Evolutionary conservation across 169 alveolate genomes (phyloP).

Genomic region (Toxoplasma gondii): DNA sequence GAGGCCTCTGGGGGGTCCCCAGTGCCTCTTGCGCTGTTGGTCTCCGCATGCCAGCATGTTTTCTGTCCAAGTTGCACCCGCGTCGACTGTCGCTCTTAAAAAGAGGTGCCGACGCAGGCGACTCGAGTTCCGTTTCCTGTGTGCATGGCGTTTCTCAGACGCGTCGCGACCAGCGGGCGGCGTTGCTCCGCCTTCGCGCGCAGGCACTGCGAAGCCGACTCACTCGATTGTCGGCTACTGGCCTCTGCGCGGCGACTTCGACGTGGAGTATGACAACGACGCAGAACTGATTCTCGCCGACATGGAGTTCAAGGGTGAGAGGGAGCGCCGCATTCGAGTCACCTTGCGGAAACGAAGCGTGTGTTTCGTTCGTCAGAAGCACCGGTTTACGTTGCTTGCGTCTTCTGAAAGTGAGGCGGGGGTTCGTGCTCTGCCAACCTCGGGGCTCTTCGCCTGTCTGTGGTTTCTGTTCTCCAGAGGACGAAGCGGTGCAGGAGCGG

Average conservation of each 20-base stretch:
- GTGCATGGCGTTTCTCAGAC: not conserved
- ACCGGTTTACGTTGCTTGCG: too few relatives aligned
- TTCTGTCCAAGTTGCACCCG: too few relatives aligned
- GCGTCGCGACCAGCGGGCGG: not conserved
- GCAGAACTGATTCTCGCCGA: slow-evolving; percentile 97
- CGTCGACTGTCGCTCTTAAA: too few relatives aligned
- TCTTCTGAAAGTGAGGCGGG: too few relatives aligned
- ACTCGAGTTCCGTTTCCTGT: not conserved
- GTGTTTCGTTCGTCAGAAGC: too few relatives aligned
- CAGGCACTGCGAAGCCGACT: slow-evolving; percentile 72
- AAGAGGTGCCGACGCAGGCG: too few relatives aligned
- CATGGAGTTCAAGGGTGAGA: slow-evolving; percentile 93
- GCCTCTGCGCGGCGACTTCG: slow-evolving; percentile 98
- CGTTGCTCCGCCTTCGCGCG: slow-evolving; percentile 7
- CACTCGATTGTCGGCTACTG: slow-evolving; percentile 92
- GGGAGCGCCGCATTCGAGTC: not conserved
- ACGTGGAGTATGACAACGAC: slow-evolving; percentile 97
- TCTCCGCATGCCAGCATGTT: too few relatives aligned
- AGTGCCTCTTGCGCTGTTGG: too few relatives aligned
- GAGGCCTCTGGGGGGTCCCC: too few relatives aligned
- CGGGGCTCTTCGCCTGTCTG: too few relatives aligned
- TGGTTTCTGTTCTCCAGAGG: slow-evolving; percentile 6
- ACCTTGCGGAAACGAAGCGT: too few relatives aligned
- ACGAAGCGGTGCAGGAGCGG: slow-evolving; percentile 70
- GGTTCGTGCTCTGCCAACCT: too few relatives aligned